Evolutionary conservation across 1,139 yeast species (phyloP).

Genomic region (Meyerozyma athensensis): DNA sequence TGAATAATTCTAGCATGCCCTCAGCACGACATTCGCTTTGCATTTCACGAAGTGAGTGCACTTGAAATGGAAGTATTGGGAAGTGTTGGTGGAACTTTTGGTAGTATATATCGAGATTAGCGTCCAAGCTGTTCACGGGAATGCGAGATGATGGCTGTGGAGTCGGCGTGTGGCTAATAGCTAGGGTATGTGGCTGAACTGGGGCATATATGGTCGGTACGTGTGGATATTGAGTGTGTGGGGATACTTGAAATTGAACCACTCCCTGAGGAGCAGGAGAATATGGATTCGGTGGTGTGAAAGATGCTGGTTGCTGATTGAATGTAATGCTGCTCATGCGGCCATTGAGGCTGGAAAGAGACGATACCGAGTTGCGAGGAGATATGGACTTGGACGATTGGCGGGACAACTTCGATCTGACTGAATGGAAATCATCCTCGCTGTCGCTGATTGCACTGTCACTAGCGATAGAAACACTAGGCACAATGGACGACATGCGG

Average conservation of each 20-base stretch:
- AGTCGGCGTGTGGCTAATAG: constrained; percentile 1
- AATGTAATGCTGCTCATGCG: constrained; percentile 21
- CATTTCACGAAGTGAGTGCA: constrained; percentile 12
- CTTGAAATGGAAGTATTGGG: constrained; percentile 50
- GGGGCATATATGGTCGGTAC: constrained; percentile 1
- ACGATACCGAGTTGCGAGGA: constrained; percentile 43
- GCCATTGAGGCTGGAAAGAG: constrained; percentile 44
- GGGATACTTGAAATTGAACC: not conserved
- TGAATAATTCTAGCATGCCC: constrained; percentile 46
- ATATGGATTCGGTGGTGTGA: constrained; percentile 6
- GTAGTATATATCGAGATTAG: constrained; percentile 40
- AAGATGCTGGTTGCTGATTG: constrained; percentile 5
- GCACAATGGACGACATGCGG: constrained; percentile 26
- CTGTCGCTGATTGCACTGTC: constrained; percentile 28
- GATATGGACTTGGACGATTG: constrained; percentile 26
- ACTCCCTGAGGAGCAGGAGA: constrained; percentile 5
- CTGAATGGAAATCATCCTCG: constrained; percentile 40
- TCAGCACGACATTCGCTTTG: constrained; percentile 30
- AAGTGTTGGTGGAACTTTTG: constrained; percentile 48
- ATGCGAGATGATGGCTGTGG: constrained; percentile 5
- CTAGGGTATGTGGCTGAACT: constrained; percentile 1
- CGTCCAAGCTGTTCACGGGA: constrained; percentile 16
- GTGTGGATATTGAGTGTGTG: not conserved
- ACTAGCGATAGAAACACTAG: constrained; percentile 19
- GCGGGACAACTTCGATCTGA: constrained; percentile 13